Percentiles rank a stretch among this genome's conserved stretches.
phyloP scores from a whole-genome alignment of 139 green algal species.

The Chlamydomonas applanata region DNA sequence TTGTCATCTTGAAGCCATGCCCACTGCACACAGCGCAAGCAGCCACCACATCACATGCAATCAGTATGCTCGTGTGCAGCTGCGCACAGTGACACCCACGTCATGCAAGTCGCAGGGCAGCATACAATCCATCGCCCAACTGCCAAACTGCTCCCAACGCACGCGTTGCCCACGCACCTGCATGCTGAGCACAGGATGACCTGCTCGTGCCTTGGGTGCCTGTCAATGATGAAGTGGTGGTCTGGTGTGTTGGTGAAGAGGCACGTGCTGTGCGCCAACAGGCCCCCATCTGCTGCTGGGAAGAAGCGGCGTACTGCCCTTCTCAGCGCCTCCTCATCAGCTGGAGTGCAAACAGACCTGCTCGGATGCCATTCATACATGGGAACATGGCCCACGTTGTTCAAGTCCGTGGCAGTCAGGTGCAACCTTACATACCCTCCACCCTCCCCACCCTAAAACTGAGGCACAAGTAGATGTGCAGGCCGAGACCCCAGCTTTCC shows the following conservation, averaged over 20 bases:
- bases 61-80: not conserved
- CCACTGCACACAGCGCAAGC: constrained; percentile 65
- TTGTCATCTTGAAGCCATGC: constrained; percentile 74
- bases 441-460: not conserved
- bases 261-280: constrained; percentile 55
- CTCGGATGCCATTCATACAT: not conserved
- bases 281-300: constrained; percentile 32
- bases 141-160: no score
- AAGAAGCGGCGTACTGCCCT: constrained; percentile 44
- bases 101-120: no score
- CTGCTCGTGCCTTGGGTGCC: constrained; percentile 62
- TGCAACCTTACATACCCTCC: not conserved
- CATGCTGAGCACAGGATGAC: constrained; percentile 32
- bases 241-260: constrained; percentile 84
- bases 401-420: not conserved
- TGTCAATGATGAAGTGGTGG: constrained; percentile 77
- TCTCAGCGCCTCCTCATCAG: constrained; percentile 51
- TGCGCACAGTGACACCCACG: no score
- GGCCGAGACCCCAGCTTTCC: not conserved
- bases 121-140: no score
- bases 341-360: constrained; percentile 12
- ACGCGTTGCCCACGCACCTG: not conserved
- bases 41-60: not conserved
- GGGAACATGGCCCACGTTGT: not conserved
- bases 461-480: not conserved